Evolutionary conservation across 192 early-diverging fungal genomes (phyloP).

Genomic region (Podila epicladia): DNA sequence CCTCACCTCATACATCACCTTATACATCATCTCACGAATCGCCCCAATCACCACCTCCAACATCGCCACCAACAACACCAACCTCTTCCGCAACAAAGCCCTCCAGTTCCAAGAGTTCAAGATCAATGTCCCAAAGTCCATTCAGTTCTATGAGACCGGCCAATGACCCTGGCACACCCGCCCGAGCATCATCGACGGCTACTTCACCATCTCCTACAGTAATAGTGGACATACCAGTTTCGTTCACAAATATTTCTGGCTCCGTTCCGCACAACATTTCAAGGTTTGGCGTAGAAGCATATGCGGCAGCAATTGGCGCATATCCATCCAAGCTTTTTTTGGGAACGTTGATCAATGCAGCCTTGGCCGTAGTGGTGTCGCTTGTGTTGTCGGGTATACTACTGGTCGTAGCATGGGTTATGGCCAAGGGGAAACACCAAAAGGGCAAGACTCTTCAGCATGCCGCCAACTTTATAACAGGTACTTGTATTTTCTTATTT

Average conservation of each 20-base stretch:
- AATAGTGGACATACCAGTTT: slow-evolving; percentile 18
- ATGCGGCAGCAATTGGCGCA: slow-evolving; percentile 46
- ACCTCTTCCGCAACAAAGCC: background rate
- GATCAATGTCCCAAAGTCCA: background rate
- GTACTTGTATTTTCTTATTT: background rate
- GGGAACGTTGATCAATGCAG: slow-evolving; percentile 27
- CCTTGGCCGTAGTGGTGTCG: slow-evolving; percentile 18
- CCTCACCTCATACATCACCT: no score
- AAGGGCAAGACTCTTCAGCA: slow-evolving; percentile 43
- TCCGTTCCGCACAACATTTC: slow-evolving; percentile 26
- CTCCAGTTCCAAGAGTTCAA: background rate
- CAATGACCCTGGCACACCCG: no score
- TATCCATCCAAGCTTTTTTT: slow-evolving; percentile 22
- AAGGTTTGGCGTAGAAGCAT: slow-evolving; percentile 30
- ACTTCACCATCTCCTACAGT: background rate
- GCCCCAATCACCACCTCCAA: no score
- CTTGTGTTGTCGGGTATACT: slow-evolving; percentile 20
- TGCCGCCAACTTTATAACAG: slow-evolving; percentile 37
- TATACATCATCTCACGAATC: no score
- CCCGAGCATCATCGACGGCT: background rate
- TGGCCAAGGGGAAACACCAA: slow-evolving; percentile 27
- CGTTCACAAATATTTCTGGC: slow-evolving; percentile 1
- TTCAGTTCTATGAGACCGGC: background rate
- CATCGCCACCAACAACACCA: background rate
- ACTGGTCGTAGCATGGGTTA: slow-evolving; percentile 18